These are phyloP conservation scores for Calonectria montana DNA, from an alignment of 2,329 filamentous ascomycete genomes.

Conservation along the genomic window DNA sequence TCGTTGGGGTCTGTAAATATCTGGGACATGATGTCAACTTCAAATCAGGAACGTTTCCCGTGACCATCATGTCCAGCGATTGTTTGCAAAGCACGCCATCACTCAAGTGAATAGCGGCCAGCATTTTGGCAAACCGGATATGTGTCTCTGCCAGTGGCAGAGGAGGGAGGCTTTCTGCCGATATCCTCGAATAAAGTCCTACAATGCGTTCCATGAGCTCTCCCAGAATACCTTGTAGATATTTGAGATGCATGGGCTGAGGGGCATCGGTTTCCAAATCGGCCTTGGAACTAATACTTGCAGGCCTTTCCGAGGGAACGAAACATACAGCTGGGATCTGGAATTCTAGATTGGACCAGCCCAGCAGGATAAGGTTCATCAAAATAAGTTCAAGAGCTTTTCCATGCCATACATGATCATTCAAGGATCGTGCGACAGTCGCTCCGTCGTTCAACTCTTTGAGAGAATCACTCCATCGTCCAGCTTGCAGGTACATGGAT, in stretches of 20 bases:
- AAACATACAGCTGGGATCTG: slow-evolving; percentile 72
- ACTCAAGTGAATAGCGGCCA: slow-evolving; percentile 74
- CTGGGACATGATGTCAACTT: slow-evolving; percentile 64
- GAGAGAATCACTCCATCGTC: slow-evolving; percentile 89
- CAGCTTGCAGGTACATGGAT: slow-evolving; percentile 87
- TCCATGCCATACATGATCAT: slow-evolving; percentile 97
- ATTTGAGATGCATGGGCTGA: slow-evolving; percentile 65
- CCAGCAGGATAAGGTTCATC: slow-evolving; percentile 83
- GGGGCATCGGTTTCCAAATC: slow-evolving; percentile 49
- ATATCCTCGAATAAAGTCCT: slow-evolving; percentile 77
- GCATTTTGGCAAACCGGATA: slow-evolving; percentile 77
- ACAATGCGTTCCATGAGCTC: slow-evolving; percentile 82
- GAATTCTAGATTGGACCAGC: slow-evolving; percentile 87
- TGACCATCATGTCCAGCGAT: slow-evolving; percentile 73
- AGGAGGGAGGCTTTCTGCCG: slow-evolving; percentile 76
- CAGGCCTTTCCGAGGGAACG: slow-evolving; percentile 59
- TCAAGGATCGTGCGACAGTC: slow-evolving; percentile 78
- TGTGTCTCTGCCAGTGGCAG: slow-evolving; percentile 78
- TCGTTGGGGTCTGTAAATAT: slow-evolving; percentile 66
- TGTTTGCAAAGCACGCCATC: slow-evolving; percentile 71
- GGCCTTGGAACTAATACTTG: slow-evolving; percentile 49
- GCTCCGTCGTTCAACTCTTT: slow-evolving; percentile 86
- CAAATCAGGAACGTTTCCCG: slow-evolving; percentile 67
- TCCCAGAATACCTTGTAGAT: slow-evolving; percentile 71
- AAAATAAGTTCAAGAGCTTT: slow-evolving; percentile 92